Base-by-base conservation (phyloP, 1,139 yeast species). In the Suhomyces yuchorum region DNA sequence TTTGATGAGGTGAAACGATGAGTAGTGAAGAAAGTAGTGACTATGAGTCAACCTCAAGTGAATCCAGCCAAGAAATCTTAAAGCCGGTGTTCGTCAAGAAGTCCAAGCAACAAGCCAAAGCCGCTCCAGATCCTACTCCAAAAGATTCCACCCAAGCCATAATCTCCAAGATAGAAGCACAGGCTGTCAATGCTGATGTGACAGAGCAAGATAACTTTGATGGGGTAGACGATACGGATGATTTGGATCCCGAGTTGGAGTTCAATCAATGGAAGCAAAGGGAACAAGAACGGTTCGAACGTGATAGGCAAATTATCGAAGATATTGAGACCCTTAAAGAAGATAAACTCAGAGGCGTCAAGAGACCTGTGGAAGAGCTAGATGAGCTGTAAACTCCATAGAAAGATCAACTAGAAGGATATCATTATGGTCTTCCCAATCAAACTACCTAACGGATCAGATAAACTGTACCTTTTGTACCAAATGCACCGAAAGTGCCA, bases 171-270 rank as follows among this genome's bases (percentile, higher is more conserved):
- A 38, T 47, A 8, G 50, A 44, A 39, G 42, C 43, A 33, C 34
- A 18, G 8, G 23, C 41, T 5, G 32, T 14, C n/a, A 23, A 7
- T 11, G 18, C 20, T 4, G 44, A 40, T 19, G 41, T 22, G 3
- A 14, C 41, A 2, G 33, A 37, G 14, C 22, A 28, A 20, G 34
- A 41, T 7, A 34, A 26, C n/a, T 45, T 32, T 14, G 67, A 62
- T 7, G 70, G 67, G 0, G 64, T 80, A 1, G 84, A 80, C 53
- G 86, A 81, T 53, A 78, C 83, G 0, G 86, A 81, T 56, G 82
- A 76, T 33, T 37, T 77, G 12, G 81, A 80, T 51, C 81, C 83
- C 0, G 77, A 67, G 38, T 60, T 56, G 2, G 86, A 81, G 57
- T 60, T 59, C 35, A 64, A 60, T 4, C 74, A 67, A 7, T 81